Evolutionary conservation across 768 basidiomycete genomes (phyloP).

Genomic region (Amanita jacksonii): DNA sequence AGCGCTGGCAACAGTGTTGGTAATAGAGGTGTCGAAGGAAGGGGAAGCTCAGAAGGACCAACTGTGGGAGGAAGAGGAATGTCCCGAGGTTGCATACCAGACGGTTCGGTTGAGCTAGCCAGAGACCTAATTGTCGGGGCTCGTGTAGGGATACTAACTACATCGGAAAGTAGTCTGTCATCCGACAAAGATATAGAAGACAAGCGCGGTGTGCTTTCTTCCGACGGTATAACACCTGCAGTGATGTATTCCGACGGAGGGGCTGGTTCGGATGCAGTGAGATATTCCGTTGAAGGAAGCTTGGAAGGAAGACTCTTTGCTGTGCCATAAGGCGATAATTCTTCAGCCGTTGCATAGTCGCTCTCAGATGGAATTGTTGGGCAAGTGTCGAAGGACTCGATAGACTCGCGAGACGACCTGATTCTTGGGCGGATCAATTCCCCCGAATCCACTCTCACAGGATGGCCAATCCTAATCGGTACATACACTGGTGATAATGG

Average conservation of each 20-base stretch:
- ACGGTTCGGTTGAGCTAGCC: constrained; percentile 15
- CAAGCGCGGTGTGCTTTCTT: constrained; percentile 31
- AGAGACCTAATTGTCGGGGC: constrained; percentile 23
- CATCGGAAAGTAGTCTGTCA: constrained; percentile 8
- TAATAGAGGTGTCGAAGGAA: constrained; percentile 17
- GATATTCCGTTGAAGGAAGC: constrained; percentile 28
- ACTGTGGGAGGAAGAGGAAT: constrained; percentile 34
- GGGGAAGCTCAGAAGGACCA: constrained; percentile 22
- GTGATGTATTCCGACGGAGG: constrained; percentile 34
- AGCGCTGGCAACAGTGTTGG: constrained; percentile 14
- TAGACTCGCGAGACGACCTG: constrained; percentile 25
- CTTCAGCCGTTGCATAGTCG: constrained; percentile 41
- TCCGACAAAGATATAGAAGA: constrained; percentile 16
- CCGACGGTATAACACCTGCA: constrained; percentile 36
- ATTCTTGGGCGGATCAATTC: constrained; percentile 32
- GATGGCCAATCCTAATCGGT: constrained; percentile 22
- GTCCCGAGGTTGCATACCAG: constrained; percentile 22
- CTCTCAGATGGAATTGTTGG: constrained; percentile 21
- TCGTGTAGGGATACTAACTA: constrained; percentile 18
- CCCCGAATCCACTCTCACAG: constrained; percentile 41
- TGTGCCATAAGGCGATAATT: constrained; percentile 19
- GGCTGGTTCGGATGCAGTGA: constrained; percentile 34
- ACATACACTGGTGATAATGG: constrained; percentile 23
- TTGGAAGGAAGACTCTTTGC: constrained; percentile 9
- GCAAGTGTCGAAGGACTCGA: constrained; percentile 23